Evolutionary conservation across 1,284 basidiomycete genomes (phyloP).

Genomic region (Bothia castanella): DNA sequence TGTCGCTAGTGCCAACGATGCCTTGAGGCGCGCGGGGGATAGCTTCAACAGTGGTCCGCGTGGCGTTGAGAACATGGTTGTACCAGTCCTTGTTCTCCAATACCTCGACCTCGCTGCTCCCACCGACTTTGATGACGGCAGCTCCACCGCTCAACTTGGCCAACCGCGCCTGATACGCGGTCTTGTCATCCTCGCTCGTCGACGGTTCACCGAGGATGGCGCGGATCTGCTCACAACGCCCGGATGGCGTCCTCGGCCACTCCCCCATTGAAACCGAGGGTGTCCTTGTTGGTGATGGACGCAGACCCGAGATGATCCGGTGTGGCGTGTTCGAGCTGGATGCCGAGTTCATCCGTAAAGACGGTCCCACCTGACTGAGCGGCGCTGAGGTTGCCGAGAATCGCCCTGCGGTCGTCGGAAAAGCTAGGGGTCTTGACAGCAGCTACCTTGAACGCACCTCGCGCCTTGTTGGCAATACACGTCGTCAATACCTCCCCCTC

Average conservation of each 20-base stretch:
- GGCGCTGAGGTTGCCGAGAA: slow-evolving; percentile 94
- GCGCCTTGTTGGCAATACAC: no score
- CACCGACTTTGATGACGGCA: slow-evolving; percentile 97
- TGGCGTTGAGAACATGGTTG: slow-evolving; percentile 96
- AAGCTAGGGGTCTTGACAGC: no score
- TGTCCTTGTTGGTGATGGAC: slow-evolving; percentile 98
- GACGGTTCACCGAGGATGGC: slow-evolving; percentile 77
- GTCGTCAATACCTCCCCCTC: no score
- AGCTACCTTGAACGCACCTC: no score
- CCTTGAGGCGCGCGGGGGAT: slow-evolving; percentile 94
- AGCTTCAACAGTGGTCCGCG: slow-evolving; percentile 96
- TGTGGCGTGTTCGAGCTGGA: slow-evolving; percentile 93
- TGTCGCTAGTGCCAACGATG: slow-evolving; percentile 74
- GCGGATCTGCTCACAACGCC: slow-evolving; percentile 95
- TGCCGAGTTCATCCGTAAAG: slow-evolving; percentile 97
- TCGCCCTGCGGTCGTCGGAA: slow-evolving; percentile 98
- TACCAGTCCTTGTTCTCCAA: slow-evolving; percentile 99
- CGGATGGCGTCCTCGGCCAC: slow-evolving; percentile 84
- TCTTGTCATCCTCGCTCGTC: slow-evolving; percentile 92
- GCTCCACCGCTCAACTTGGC: slow-evolving; percentile 96
- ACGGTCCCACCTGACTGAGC: slow-evolving; percentile 97
- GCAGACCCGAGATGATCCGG: slow-evolving; percentile 89
- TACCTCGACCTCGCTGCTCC: slow-evolving; percentile 92
- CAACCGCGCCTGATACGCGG: slow-evolving; percentile 94
- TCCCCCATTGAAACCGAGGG: slow-evolving; percentile 92